A percentile compares a stretch with the other conserved stretches of the same genome.
Conservation (phyloP, 441 rosid genomes). For the Sinapis alba region DNA sequence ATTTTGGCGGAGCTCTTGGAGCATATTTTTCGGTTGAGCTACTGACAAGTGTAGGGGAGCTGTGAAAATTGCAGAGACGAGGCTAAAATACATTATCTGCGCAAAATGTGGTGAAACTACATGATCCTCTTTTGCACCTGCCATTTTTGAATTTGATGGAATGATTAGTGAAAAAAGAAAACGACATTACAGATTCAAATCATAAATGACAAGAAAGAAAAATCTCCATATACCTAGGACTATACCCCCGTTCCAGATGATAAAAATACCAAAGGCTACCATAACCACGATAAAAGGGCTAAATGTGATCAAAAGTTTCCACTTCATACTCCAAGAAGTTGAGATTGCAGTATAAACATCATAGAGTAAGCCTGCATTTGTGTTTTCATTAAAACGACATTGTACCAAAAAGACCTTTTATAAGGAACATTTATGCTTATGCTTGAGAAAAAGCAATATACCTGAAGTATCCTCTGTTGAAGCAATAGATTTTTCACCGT, state of each 20-base stretch:
- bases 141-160: slow-evolving; percentile 31
- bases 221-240: slow-evolving; percentile 60
- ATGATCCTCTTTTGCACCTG: slow-evolving; percentile 99
- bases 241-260: slow-evolving; percentile 86
- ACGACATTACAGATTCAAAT: not conserved
- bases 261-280: slow-evolving; percentile 64
- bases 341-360: slow-evolving; percentile 56
- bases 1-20: slow-evolving; percentile 54
- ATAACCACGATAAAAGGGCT: slow-evolving; percentile 65
- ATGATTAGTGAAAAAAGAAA: slow-evolving; percentile 32
- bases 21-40: slow-evolving; percentile 45
- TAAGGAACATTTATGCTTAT: slow-evolving; percentile 1
- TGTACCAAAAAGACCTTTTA: not conserved
- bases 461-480: slow-evolving; percentile 48
- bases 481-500: slow-evolving; percentile 16
- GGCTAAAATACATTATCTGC: slow-evolving; percentile 82
- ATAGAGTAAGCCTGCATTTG: slow-evolving; percentile 59
- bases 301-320: slow-evolving; percentile 62
- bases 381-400: not conserved
- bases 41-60: slow-evolving; percentile 71
- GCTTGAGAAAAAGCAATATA: slow-evolving; percentile 28
- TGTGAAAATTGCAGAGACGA: slow-evolving; percentile 62
- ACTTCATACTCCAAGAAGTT: slow-evolving; percentile 69
- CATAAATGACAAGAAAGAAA: not conserved
- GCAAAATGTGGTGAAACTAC: slow-evolving; percentile 90